Evolutionary conservation across 78 protist genomes (phyloP), one percentile per base, ranked within the genome.

Genomic region (Andalucia godoyi): DNA sequence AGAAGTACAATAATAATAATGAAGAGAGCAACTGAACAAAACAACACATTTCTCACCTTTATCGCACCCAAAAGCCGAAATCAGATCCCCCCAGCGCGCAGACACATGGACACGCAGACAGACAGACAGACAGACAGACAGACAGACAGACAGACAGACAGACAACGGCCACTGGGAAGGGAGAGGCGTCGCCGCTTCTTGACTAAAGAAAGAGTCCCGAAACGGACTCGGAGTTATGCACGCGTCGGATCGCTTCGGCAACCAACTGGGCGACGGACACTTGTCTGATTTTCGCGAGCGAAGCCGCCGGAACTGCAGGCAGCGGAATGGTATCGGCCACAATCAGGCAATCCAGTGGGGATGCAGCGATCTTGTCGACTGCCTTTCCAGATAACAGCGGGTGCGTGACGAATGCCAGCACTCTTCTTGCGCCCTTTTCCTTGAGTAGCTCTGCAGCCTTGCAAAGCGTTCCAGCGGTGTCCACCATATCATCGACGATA

Each of bases 241-340:
- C 38, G 30, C 77, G 42, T 9, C 74, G 43, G 23, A 80, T 58
- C 38, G 78, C 75, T 37, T 74, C 80, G 37, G 78, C 79, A n/a
- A 80, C 30, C 32, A 74, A 33, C n/a, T 12, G 64, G 7, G 74
- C 42, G 40, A 74, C 57, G 69, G 58, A 52, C 18, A 79, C 38
- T 10, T 42, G 30, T 50, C 49, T 32, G 55, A 82, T 2, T 52
- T 66, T 60, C 36, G 45, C 33, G 67, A 78, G 72, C 18, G 8
- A 2, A 52, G 2, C 7, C 57, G 36, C 15, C 32, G 3, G 5
- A 37, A 77, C 95, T 33, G 30, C 13, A 4, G 33, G 55, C n/a
- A 63, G 81, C 25, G 85, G 82, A 52, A 86, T 80, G 33, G 91
- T 75, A 60, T 90, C 79, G 41, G 95, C 79, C 46, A 76, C 72